Conservation (phyloP, 768 basidiomycete species). For the Boletales sp. region DNA sequence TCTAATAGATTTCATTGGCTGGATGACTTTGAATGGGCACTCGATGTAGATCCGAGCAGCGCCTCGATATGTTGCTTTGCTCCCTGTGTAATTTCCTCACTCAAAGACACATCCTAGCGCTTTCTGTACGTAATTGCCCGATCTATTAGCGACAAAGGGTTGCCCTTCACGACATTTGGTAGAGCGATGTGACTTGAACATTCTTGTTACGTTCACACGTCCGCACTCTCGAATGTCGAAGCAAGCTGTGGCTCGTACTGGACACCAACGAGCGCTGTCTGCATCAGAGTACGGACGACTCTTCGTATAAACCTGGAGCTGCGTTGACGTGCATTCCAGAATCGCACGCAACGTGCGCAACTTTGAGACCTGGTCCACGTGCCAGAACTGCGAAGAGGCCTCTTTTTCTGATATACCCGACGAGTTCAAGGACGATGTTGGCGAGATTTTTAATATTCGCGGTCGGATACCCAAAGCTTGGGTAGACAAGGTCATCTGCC, state of each 20-base stretch:
- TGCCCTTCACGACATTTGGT: conserved; percentile 14
- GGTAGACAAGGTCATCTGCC: conserved; percentile 36
- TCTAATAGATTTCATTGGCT: conserved; percentile 29
- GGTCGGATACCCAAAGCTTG: conserved; percentile 39
- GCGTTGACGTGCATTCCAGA: conserved; percentile 22
- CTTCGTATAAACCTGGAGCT: not conserved
- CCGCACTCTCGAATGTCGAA: not conserved
- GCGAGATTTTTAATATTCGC: conserved; percentile 36
- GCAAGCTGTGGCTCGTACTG: conserved; percentile 8
- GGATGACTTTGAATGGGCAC: conserved; percentile 2
- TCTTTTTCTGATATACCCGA: conserved; percentile 43
- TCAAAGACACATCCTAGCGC: too few relatives aligned
- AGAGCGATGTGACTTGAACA: too few relatives aligned
- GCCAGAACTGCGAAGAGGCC: conserved; percentile 49
- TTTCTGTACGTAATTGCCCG: not conserved
- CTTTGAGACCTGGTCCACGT: conserved; percentile 51
- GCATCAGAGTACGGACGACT: conserved; percentile 41
- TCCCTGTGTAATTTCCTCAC: not conserved
- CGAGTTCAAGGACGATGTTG: conserved; percentile 34
- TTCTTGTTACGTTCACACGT: too few relatives aligned
- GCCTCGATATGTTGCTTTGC: conserved; percentile 7
- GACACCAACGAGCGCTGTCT: conserved; percentile 37
- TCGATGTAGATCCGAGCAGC: conserved; percentile 4
- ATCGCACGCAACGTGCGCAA: conserved; percentile 46
- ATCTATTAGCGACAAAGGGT: conserved; percentile 1